Evolutionary conservation across 1,139 yeast genomes (phyloP), one percentile per base, ranked within the genome.

Genomic region (Suhomyces taliae): DNA sequence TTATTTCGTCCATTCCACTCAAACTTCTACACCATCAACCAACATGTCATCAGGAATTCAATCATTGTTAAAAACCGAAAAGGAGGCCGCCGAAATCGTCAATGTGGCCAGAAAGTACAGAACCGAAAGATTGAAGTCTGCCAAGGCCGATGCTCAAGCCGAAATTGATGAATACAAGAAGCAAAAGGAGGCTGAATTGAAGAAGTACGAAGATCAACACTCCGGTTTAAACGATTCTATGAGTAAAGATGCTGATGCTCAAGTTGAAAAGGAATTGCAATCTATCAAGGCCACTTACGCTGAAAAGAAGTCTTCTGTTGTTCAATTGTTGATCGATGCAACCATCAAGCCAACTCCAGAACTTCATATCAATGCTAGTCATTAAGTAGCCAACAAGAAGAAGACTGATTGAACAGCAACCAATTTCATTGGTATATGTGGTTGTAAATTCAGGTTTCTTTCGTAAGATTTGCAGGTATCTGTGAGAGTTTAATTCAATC

Each of bases 51-150:
- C 66, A 36, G 64, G 65, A 34, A 62, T 62, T 53, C 66, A 62
- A 55, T 59, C 65, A 41, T 59, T 62, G 46, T 60, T 62, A 53
- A 62, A 85, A 76, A 96, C 98, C 49, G 99, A 93, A 74, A 90
- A 88, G 72, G 95, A 90, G 62, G 99, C 99, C 24, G 97, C 95
- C 58, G 95, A 86, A 61, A 88, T 91, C 56, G 98, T 93, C 55
- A 82, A 90, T 59, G 87, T 86, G 65, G 97, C 99, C 34, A 87
- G 96, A 75, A 77, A 82, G 59, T 58, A 85, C 76, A 90, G 97
- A 69, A 81, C 95, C 39, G 83, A 82, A 63, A 87, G 95, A 59
- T 79, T 93, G 68, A 93, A 93, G 81, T 90, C 95, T 39, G 97
- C 98, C 47, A 91, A 90, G 76, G 75, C 85, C 38, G 98, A 93